Percentiles rank a stretch among this genome's conserved stretches.
These are phyloP conservation scores for Mortierella sp. DNA, from an alignment of 371 early-diverging fungal species.

Conservation along the genomic window DNA sequence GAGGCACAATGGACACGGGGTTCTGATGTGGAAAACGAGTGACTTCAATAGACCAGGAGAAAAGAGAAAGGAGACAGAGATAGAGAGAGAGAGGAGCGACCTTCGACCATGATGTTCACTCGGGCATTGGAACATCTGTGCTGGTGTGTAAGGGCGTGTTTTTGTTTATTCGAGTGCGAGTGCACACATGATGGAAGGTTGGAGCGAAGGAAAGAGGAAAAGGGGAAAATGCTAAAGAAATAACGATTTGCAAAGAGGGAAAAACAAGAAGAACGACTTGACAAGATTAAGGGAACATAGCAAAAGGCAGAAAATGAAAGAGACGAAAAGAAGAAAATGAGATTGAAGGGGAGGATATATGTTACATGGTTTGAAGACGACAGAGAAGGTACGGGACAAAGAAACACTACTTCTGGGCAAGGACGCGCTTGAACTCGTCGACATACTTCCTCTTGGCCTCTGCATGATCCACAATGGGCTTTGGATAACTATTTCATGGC, in stretches of 20 bases:
- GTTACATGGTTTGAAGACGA: not conserved
- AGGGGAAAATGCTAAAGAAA: constrained; percentile 7
- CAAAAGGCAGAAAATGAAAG: not conserved
- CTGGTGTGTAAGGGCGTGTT: not conserved
- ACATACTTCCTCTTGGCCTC: constrained; percentile 54
- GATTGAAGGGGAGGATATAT: not conserved
- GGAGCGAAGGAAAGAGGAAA: not conserved
- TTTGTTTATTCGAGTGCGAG: not conserved
- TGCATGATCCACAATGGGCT: constrained; percentile 70
- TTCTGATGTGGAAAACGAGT: not conserved
- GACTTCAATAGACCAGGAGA: not conserved
- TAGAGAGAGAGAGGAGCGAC: not conserved
- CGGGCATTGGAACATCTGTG: too few species aligned
- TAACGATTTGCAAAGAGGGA: not conserved
- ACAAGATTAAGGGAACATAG: not conserved
- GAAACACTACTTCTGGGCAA: constrained; percentile 27
- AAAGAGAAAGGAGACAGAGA: not conserved
- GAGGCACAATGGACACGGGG: not conserved
- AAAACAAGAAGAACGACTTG: not conserved
- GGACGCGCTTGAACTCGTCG: constrained; percentile 52
- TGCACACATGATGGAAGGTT: not conserved
- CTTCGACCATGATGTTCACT: not conserved
- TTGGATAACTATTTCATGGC: constrained; percentile 57
- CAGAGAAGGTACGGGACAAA: not conserved
- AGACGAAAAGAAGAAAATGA: not conserved